Evolutionary conservation across 768 basidiomycete species (phyloP), one percentile per base, ranked within the genome.

Genomic region (Rhodosporidiobolus sp.): DNA sequence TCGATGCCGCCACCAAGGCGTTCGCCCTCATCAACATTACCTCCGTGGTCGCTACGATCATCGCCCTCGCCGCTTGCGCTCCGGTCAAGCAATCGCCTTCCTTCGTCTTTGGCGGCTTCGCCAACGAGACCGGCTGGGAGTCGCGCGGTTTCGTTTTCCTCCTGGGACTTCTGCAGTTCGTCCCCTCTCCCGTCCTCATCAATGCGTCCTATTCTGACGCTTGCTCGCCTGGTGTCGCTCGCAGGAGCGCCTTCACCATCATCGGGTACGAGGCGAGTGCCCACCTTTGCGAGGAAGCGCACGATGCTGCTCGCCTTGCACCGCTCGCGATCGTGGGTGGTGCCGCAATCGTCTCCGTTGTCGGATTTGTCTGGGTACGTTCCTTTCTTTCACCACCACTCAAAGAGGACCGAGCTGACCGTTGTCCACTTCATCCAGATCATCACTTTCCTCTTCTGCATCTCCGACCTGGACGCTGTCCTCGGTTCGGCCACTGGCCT

Each of bases 41-140:
- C 2, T 24, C 46, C 16, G 63, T 67, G 32, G 12, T 67, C n/a
- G 68, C 67, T 0, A 70, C 63, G 6, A 67, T 74, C 54, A 60
- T 70, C 46, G 67, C 67, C 17, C 73, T 74, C 55, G 68, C 68
- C 26, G 61, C 45, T 2, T 64, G 62, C 49, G 52, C 68, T 0
- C 68, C 68, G 12, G 60, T 71, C 58, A 70, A 73, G 30, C 22
- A 38, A 26, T 32, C 58, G 2, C 72, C 66, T 3, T 49, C 53
- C 1, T 76, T 70, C 34, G 75, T 76, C 20, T 76, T 73, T 59
- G 28, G 30, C 2, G 59, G 65, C 0, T 73, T 54, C 48, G 2
- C 60, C 55, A 76, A 76, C 63, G 48, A 59, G 32, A 76, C 75
- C 0, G 75, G 75, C 1, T 76, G 75, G 75, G 8, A 3, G 1